Base-by-base conservation (phyloP, 495 filamentous ascomycete species). In the Aspergillus bertholletiae region DNA sequence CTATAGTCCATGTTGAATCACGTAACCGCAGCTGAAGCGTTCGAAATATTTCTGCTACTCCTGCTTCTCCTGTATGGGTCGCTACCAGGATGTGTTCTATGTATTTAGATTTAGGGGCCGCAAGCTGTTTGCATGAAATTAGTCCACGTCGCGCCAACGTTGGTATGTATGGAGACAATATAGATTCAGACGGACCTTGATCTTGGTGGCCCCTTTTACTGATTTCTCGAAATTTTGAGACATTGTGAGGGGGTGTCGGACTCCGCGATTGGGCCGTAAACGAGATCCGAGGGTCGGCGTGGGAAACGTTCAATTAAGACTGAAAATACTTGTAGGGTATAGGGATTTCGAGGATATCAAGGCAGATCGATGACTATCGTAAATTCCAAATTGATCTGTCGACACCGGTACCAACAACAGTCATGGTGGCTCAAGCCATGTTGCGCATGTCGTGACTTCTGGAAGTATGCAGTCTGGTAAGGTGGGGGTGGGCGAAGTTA, bases 81-180 rank as follows among this genome's bases (percentile, higher is more conserved):
- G 94, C 95, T 61, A 96, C 81, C 18, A 99, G 81, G 66, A 99
- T 96, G 65, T 96, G 90, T 69, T 99, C 95, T 74, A 99, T 92
- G 76, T 99, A 98, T 77, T 99, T 99, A 46, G 95, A 93, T 77
- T 99, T 99, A 21, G 94, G 94, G 55, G 94, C 88, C 49, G 95
- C 94, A 72, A 92, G 88, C 88, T 96, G 65, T 67, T 27, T 15
- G 22, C 39, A 21, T 7, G 41, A 44, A 18, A 46, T 17, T 43
- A 24, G 28, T 22, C 34, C 45, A 32, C 46, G 20, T 15, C 27
- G 45, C 43, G 28, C 21, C 43, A 20, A 40, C 37, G 37, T n/a
- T 8, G 43, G 4, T 6, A 54, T 6, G 1, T 22, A 34, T 28
- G 45, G 6, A 15, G 23, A 47, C 20, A 3, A 17, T 22, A 4